A percentile compares a stretch with the other conserved stretches of the same genome.
Conservation (phyloP, 208 protist species). For the Histomonas meleagridis region DNA sequence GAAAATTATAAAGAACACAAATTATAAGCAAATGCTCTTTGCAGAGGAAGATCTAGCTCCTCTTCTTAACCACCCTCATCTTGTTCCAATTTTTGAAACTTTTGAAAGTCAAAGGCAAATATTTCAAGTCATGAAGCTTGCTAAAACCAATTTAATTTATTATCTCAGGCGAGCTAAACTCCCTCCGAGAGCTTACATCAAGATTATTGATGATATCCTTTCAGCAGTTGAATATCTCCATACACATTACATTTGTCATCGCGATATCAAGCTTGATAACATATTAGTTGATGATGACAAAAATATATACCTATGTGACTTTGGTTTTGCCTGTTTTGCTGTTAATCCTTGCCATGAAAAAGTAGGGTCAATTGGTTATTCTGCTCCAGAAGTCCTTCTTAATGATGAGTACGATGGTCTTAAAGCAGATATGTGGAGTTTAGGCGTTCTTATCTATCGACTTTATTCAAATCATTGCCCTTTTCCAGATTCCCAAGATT, state of each 20-base stretch:
- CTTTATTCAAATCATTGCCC: neutral
- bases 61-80: neutral
- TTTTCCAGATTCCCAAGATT: neutral
- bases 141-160: neutral
- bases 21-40: neutral
- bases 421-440: neutral
- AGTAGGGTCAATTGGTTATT: neutral
- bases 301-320: neutral
- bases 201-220: neutral
- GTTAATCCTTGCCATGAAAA: neutral
- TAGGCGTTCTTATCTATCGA: neutral
- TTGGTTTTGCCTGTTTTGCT: neutral
- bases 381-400: neutral
- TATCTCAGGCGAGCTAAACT: neutral
- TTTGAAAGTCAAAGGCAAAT: neutral
- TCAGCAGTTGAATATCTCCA: neutral
- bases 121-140: neutral
- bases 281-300: neutral
- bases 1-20: neutral
- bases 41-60: neutral
- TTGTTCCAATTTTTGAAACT: neutral
- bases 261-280: neutral
- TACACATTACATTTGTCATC: neutral
- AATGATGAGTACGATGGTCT: neutral
- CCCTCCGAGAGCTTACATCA: neutral